phyloP scores from a whole-genome alignment of 2,329 filamentous ascomycete genomes.

The Dryadomyces quercivorus region DNA sequence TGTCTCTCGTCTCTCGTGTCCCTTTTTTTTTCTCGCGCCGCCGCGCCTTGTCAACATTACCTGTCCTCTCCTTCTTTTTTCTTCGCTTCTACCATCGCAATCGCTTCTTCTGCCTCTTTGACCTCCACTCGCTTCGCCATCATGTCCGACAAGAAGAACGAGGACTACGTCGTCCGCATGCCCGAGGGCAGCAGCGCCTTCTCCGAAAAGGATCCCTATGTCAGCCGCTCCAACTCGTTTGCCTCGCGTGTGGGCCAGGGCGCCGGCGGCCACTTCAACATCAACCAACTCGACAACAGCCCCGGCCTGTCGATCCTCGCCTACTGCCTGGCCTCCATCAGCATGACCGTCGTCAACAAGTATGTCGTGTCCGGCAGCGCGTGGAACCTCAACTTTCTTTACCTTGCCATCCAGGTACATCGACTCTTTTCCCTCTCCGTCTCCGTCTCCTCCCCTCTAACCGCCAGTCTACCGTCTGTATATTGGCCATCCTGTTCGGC shows the following conservation, averaged over 20 bases:
- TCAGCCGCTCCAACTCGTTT: conserved; percentile 28
- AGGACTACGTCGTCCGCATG: conserved; percentile 63
- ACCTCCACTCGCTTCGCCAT: conserved; percentile 19
- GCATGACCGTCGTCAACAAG: conserved; percentile 99
- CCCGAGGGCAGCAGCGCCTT: conserved; percentile 44
- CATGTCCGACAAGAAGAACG: conserved; percentile 87
- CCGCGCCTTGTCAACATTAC: background rate
- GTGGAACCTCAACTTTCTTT: conserved; percentile 96
- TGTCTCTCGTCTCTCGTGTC: background rate
- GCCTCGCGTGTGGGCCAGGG: conserved; percentile 17
- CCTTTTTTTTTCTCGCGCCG: background rate
- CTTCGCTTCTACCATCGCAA: background rate
- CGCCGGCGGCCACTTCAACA: conserved; percentile 23
- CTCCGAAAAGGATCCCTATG: conserved; percentile 40
- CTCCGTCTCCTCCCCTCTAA: background rate
- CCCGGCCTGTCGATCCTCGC: conserved; percentile 70
- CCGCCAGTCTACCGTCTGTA: conserved; percentile 76
- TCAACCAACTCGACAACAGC: conserved; percentile 55
- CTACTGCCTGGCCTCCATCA: conserved; percentile 92
- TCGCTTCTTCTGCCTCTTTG: background rate
- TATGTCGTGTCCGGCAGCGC: conserved; percentile 83
- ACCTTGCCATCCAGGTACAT: conserved; percentile 80
- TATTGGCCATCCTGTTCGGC: conserved; percentile 68
- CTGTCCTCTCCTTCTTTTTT: background rate
- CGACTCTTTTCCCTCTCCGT: background rate